Conservation (phyloP, 1,139 yeast genomes). For the Saccharomyces pastorianus region DNA sequence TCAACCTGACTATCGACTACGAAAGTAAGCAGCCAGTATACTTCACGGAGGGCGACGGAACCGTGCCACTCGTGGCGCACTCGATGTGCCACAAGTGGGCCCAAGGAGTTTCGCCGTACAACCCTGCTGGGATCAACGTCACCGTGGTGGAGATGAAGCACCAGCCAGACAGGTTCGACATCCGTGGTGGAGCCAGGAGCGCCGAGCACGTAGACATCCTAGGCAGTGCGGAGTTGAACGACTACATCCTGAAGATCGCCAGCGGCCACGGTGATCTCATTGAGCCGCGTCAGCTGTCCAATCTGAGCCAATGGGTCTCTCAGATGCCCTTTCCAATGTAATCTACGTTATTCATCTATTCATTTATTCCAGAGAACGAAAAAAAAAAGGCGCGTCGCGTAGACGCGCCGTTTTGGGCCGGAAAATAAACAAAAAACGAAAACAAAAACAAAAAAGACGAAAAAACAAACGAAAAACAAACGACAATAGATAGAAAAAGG, state of each 20-base stretch:
- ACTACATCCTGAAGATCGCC: constrained; percentile 71
- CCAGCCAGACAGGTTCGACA: constrained; percentile 88
- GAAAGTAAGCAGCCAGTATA: constrained; percentile 58
- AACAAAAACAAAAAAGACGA: neutral
- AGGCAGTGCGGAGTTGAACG: constrained; percentile 89
- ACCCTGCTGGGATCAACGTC: constrained; percentile 69
- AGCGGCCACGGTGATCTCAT: constrained; percentile 69
- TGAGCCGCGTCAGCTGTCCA: constrained; percentile 51
- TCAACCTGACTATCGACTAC: constrained; percentile 58
- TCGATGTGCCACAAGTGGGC: constrained; percentile 81
- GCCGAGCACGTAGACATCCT: constrained; percentile 96
- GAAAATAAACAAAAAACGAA: constrained; percentile 12
- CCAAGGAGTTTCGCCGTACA: constrained; percentile 57
- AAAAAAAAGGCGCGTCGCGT: neutral
- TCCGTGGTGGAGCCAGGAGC: constrained; percentile 94
- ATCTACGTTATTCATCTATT: neutral
- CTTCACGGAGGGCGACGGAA: constrained; percentile 93
- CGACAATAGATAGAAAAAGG: constrained; percentile 1
- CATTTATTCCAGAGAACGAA: neutral
- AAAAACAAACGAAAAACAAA: constrained; percentile 1
- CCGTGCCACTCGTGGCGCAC: constrained; percentile 81
- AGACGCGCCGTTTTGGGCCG: constrained; percentile 7
- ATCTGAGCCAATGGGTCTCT: constrained; percentile 44
- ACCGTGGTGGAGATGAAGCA: constrained; percentile 84
- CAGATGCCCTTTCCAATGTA: constrained; percentile 32